Evolutionary conservation across 2,329 filamentous ascomycete genomes (phyloP), one percentile per base, ranked within the genome.

Genomic region (Ascochyta clinopodiicola): DNA sequence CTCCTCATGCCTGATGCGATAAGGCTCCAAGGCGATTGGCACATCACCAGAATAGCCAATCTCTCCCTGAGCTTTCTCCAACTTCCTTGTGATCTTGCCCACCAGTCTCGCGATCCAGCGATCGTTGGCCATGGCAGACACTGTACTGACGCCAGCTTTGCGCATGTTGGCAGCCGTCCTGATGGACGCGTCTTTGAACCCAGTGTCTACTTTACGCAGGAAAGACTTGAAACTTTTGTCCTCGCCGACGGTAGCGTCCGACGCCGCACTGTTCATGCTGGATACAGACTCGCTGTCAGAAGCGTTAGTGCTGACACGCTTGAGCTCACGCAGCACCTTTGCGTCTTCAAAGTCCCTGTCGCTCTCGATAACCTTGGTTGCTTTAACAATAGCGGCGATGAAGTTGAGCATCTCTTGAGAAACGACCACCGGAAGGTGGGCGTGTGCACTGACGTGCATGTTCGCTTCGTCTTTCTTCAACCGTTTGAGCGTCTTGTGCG

Each of bases 71-170:
- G 78, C 78, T 22, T 73, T 76, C 67, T 82, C 80, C 45, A 83
- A 53, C 63, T 79, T 82, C 56, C 70, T 73, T 52, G 79, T 81
- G 4, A 81, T 70, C 57, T 80, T 83, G 4, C 82, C 81, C 0
- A 84, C 80, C 59, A 84, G 63, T 64, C 78, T 80, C 32, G 81
- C 81, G 61, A 84, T 83, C 81, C 81, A 84, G 19, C 80, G 72
- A 63, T 84, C 82, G 61, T 84, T 84, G 4, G 81, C 78, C 32
- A 82, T 74, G 1, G 77, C 78, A 50, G 65, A 67, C 37, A 71
- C 70, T 9, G 72, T 75, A 32, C 68, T 77, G 1, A 81, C 76
- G 1, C 77, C 72, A 0, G 74, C 77, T 61, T 79, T 81, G 67
- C 80, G 81, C 69, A 81, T 76, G 0, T 78, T 78, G 29, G 79